phyloP scores from a whole-genome alignment of 768 basidiomycete genomes.

The Tricholoma sp. region DNA sequence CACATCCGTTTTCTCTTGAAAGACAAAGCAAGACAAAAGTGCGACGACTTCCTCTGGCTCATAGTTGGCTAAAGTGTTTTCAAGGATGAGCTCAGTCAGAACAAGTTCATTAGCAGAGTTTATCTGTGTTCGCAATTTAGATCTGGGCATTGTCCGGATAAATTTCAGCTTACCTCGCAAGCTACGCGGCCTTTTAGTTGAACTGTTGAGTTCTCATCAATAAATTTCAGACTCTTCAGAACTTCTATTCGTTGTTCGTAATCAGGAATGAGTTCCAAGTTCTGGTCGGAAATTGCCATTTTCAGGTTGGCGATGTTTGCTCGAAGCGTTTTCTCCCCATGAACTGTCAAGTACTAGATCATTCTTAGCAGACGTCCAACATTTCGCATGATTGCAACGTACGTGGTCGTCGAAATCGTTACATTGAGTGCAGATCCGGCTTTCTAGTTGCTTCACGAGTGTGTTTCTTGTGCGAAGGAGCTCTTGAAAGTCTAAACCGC shows the following conservation, averaged over 20 bases:
- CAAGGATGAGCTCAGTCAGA: constrained; percentile 92
- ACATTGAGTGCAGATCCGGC: constrained; percentile 52
- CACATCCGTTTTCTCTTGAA: constrained; percentile 95
- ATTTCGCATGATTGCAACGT: constrained; percentile 24
- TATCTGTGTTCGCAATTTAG: constrained; percentile 51
- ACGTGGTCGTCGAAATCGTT: constrained; percentile 73
- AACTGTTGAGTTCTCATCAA: constrained; percentile 94
- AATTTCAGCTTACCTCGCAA: constrained; percentile 67
- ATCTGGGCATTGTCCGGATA: not conserved
- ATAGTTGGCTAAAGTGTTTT: constrained; percentile 87
- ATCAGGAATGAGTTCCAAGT: constrained; percentile 92
- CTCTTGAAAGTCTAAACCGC: constrained; percentile 91
- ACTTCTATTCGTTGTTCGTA: constrained; percentile 94
- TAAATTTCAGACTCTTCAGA: constrained; percentile 85
- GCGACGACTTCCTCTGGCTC: constrained; percentile 97
- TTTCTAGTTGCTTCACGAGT: constrained; percentile 38
- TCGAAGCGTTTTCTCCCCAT: constrained; percentile 70
- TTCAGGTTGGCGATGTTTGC: constrained; percentile 75
- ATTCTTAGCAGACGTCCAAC: constrained; percentile 1
- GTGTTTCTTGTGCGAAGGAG: constrained; percentile 54
- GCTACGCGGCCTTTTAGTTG: constrained; percentile 95
- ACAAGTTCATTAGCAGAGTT: constrained; percentile 98
- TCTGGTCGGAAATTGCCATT: constrained; percentile 90
- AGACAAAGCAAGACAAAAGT: constrained; percentile 92
- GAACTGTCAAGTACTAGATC: constrained; percentile 67